Percentiles rank a stretch among this genome's conserved stretches.
Conservation (phyloP, 345 rosid genomes). For the Brassica carinata region DNA sequence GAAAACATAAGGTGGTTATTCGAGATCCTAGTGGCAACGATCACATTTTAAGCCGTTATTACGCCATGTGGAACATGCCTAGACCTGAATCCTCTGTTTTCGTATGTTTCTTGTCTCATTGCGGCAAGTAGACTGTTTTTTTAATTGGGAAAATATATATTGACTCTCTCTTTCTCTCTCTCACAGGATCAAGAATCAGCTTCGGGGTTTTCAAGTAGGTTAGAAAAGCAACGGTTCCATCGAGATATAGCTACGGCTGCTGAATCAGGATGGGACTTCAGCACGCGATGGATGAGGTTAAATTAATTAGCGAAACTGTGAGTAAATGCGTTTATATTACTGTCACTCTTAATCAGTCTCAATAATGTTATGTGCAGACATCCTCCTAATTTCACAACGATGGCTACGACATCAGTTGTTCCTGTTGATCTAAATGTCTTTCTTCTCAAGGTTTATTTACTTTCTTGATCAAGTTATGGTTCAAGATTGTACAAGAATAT, state of each 20-base stretch:
- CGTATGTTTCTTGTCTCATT: conserved; percentile 46
- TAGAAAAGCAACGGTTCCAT: conserved; percentile 65
- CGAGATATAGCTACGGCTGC: conserved; percentile 78
- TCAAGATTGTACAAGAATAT: neutral
- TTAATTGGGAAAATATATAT: neutral
- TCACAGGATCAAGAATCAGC: conserved; percentile 67
- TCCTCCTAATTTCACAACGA: conserved; percentile 56
- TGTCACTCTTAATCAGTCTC: neutral
- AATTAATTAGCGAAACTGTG: neutral
- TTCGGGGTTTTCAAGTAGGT: conserved; percentile 49
- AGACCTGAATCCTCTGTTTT: conserved; percentile 73
- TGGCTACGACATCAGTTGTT: conserved; percentile 71
- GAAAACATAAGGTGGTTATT: conserved; percentile 61
- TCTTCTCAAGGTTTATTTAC: conserved; percentile 58
- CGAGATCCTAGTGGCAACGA: conserved; percentile 49
- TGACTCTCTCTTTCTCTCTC: neutral
- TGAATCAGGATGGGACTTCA: conserved; percentile 96
- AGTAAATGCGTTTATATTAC: neutral
- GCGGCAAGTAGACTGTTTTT: neutral
- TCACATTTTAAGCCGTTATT: conserved; percentile 72
- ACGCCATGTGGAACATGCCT: conserved; percentile 90
- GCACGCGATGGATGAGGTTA: conserved; percentile 96
- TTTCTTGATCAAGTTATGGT: neutral
- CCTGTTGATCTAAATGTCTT: conserved; percentile 87
- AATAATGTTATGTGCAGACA: conserved; percentile 44